phyloP scores from a whole-genome alignment of 768 basidiomycete species.

The Candolleomyces aberdarensis region DNA sequence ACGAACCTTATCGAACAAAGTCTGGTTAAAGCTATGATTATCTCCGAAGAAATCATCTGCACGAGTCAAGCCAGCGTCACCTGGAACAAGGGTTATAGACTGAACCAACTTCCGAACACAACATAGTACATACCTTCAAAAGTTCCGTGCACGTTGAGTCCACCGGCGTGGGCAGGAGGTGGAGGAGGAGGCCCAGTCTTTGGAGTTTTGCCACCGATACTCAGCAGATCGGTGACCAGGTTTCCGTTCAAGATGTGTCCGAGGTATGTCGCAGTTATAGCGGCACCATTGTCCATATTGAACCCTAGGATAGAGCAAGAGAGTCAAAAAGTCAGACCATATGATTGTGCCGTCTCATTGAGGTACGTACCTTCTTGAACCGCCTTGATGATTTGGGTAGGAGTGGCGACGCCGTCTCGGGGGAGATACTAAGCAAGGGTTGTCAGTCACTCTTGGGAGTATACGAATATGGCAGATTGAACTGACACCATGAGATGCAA shows the following conservation, averaged over 20 bases:
- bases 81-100: too few species aligned
- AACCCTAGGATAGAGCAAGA: constrained; percentile 4
- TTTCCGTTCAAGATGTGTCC: constrained; percentile 16
- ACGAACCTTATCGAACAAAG: too few species aligned
- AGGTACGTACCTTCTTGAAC: constrained; percentile 13
- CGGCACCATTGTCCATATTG: constrained; percentile 13
- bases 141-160: too few species aligned
- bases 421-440: constrained; percentile 10
- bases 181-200: constrained; percentile 16
- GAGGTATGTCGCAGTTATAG: constrained; percentile 12
- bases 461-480: too few species aligned
- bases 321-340: background rate
- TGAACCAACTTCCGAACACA: too few species aligned
- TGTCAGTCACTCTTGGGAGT: background rate
- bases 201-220: constrained; percentile 15
- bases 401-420: constrained; percentile 12
- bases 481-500: constrained; percentile 19
- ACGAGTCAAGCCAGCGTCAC: too few species aligned
- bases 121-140: too few species aligned
- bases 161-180: too few species aligned
- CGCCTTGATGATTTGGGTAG: constrained; percentile 11
- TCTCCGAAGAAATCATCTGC: too few species aligned
- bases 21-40: too few species aligned
- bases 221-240: constrained; percentile 13
- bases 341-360: background rate